Evolutionary conservation across 441 rosid genomes (phyloP).

Genomic region (Raphanus hybrid): DNA sequence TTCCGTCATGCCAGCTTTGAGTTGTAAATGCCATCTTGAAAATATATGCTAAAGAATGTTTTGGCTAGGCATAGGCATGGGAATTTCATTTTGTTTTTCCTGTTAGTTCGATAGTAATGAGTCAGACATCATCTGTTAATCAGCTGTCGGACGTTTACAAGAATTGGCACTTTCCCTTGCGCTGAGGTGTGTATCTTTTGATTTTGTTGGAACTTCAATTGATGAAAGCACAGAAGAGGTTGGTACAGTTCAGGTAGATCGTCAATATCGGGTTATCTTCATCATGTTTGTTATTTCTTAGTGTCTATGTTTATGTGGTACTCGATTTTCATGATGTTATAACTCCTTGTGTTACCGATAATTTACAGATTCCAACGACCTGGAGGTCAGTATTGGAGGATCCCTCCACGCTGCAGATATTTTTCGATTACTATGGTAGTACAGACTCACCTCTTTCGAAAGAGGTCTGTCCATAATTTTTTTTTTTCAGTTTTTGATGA

Average conservation of each 20-base stretch:
- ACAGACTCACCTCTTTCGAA: slow-evolving; percentile 84
- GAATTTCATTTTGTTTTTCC: not conserved
- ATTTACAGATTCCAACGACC: slow-evolving; percentile 79
- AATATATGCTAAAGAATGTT: too few species aligned
- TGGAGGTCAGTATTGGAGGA: slow-evolving; percentile 96
- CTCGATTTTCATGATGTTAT: slow-evolving; percentile 17
- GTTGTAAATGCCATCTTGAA: too few species aligned
- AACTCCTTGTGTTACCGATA: slow-evolving; percentile 26
- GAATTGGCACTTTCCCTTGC: slow-evolving; percentile 96
- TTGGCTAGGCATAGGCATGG: not conserved
- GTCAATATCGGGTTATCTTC: not conserved
- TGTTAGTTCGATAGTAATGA: slow-evolving; percentile 17
- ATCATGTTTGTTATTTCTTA: slow-evolving; percentile 17
- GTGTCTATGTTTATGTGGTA: slow-evolving; percentile 11
- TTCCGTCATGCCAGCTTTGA: too few species aligned
- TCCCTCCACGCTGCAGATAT: slow-evolving; percentile 90
- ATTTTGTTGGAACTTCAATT: slow-evolving; percentile 95
- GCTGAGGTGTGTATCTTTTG: slow-evolving; percentile 92
- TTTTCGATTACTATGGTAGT: slow-evolving; percentile 91
- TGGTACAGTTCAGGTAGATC: slow-evolving; percentile 95
- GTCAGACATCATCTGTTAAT: slow-evolving; percentile 30
- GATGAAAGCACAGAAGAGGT: slow-evolving; percentile 99
- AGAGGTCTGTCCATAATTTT: slow-evolving; percentile 61
- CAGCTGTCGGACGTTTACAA: slow-evolving; percentile 81
- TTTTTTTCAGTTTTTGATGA: slow-evolving; percentile 10